phyloP scores from a whole-genome alignment of 768 basidiomycete genomes.

The Boletellus emodensis region DNA sequence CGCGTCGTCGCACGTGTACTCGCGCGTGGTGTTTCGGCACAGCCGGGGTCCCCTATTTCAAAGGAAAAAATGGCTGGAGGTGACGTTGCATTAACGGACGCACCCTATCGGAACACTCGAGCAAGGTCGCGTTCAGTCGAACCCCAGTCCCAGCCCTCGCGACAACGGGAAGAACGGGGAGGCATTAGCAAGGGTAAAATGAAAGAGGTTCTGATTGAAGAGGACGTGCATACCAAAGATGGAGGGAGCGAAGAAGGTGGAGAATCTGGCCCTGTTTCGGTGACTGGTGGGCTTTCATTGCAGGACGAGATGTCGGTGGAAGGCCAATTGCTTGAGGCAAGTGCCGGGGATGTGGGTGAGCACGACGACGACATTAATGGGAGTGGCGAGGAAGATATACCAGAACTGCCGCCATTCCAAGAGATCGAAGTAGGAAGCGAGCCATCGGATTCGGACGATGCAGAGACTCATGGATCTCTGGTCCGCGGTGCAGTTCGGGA shows the following conservation, averaged over 20 bases:
- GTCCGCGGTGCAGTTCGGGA: not conserved
- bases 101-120: constrained; percentile 19
- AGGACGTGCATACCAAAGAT: constrained; percentile 2
- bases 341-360: not conserved
- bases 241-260: not conserved
- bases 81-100: not conserved
- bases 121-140: constrained; percentile 23
- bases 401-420: constrained; percentile 9
- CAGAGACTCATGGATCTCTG: constrained; percentile 23
- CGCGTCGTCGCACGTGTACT: constrained; percentile 1
- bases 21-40: constrained; percentile 8
- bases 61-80: not conserved
- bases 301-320: constrained; percentile 25
- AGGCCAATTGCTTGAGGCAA: constrained; percentile 13
- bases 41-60: constrained; percentile 10
- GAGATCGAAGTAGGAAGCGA: constrained; percentile 3
- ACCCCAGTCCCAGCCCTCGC: not conserved
- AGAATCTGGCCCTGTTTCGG: not conserved
- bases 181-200: constrained; percentile 6
- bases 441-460: constrained; percentile 29
- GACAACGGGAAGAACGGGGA: not conserved
- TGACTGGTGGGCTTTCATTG: not conserved
- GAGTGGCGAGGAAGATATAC: not conserved
- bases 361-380: not conserved
- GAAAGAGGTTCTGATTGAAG: constrained; percentile 8